Conservation (phyloP, 2,329 filamentous ascomycete species). For the Didymellaceae sp. region DNA sequence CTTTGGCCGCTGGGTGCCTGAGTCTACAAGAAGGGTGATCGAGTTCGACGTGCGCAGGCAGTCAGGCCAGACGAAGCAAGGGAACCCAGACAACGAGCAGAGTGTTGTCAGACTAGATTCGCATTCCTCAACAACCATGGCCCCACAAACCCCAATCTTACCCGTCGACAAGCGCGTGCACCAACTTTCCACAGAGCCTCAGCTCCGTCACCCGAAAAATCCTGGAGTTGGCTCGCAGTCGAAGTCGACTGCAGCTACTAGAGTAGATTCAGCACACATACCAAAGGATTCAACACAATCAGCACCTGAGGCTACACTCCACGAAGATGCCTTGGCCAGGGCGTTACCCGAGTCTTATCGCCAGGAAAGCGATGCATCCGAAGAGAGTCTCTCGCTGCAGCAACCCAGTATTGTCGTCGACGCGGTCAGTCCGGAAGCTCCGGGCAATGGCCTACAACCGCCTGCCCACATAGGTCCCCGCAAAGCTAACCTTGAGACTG, state of each 20-base stretch:
- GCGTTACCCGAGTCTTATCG: not conserved
- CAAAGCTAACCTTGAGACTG: not conserved
- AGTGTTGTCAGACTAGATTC: not conserved
- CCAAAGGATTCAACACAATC: not conserved
- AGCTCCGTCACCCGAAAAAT: not conserved
- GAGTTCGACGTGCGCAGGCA: slow-evolving; percentile 62
- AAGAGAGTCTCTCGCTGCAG: not conserved
- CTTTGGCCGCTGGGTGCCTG: slow-evolving; percentile 81
- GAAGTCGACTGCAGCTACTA: not conserved
- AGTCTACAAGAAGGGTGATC: slow-evolving; percentile 76
- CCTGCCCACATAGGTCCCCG: not conserved
- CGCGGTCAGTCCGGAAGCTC: not conserved
- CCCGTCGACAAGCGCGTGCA: slow-evolving; percentile 10
- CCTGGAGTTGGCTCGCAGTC: not conserved
- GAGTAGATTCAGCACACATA: not conserved
- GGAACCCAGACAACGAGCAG: slow-evolving; percentile 1
- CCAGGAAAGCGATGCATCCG: not conserved
- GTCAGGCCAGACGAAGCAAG: slow-evolving; percentile 18
- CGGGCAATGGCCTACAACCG: not conserved
- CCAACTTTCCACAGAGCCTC: slow-evolving; percentile 6
- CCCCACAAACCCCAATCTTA: slow-evolving; percentile 3
- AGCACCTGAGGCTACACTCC: not conserved
- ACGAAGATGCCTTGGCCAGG: not conserved
- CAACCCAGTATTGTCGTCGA: slow-evolving; percentile 9
- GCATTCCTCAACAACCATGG: slow-evolving; percentile 18